Percentiles rank a stretch among this genome's conserved stretches.
phyloP scores from a whole-genome alignment of 2,329 filamentous ascomycete genomes.

The Diaporthe destruens region DNA sequence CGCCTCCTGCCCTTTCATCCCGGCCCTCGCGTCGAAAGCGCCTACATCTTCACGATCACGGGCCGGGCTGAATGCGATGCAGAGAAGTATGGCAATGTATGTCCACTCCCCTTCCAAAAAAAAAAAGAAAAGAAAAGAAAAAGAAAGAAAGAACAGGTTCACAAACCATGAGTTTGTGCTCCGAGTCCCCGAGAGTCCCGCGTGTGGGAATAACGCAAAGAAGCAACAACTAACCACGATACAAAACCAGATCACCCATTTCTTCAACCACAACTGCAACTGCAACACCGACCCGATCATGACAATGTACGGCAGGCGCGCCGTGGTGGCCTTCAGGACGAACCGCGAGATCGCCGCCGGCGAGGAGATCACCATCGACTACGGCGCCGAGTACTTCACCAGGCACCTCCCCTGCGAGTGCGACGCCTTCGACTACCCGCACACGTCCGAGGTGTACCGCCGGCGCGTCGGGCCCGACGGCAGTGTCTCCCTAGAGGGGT shows the following conservation, averaged over 20 bases:
- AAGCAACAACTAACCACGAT: neutral
- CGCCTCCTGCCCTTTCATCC: slow-evolving; percentile 18
- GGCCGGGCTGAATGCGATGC: neutral
- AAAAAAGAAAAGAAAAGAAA: no score
- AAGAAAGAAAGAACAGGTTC: no score
- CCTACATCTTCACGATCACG: neutral
- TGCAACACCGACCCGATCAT: neutral
- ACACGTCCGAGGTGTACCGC: slow-evolving; percentile 16
- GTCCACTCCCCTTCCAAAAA: neutral
- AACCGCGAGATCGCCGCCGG: slow-evolving; percentile 16
- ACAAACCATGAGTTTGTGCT: no score
- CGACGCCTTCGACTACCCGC: neutral
- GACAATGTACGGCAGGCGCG: slow-evolving; percentile 28
- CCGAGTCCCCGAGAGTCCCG: no score
- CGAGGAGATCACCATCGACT: slow-evolving; percentile 29
- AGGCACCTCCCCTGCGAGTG: slow-evolving; percentile 11
- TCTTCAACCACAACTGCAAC: slow-evolving; percentile 33
- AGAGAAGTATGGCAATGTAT: slow-evolving; percentile 18
- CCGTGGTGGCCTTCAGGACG: slow-evolving; percentile 5
- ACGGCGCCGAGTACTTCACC: slow-evolving; percentile 8
- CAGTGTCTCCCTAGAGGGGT: neutral
- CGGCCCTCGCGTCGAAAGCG: fast-evolving
- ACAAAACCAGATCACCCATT: neutral
- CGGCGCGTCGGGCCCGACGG: neutral
- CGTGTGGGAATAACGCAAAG: neutral